A percentile compares a stretch with the other conserved stretches of the same genome.
Evolutionary conservation across 2,329 filamentous ascomycete genomes (phyloP).

Genomic region (Arthrobotrys pseudoclavata): DNA sequence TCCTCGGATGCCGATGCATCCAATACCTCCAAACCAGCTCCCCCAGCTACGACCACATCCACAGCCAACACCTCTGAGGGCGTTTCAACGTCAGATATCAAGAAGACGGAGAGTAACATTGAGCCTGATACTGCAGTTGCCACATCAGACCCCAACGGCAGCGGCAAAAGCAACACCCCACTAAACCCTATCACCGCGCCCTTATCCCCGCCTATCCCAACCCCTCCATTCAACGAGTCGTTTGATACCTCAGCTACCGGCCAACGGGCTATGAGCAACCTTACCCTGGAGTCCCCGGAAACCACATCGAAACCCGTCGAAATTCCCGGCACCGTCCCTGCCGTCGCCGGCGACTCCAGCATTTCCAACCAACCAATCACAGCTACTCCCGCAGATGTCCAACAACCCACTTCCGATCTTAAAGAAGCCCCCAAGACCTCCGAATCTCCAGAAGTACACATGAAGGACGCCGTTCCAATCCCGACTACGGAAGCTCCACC

Average conservation of each 20-base stretch:
- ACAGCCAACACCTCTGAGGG: constrained; percentile 13
- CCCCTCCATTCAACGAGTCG: constrained; percentile 64
- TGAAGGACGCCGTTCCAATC: constrained; percentile 43
- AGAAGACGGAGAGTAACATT: constrained; percentile 32
- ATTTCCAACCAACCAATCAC: constrained; percentile 59
- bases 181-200: constrained; percentile 63
- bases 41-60: constrained; percentile 22
- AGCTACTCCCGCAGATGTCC: constrained; percentile 53
- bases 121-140: constrained; percentile 52
- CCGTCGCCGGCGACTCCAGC: constrained; percentile 52
- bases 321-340: constrained; percentile 40
- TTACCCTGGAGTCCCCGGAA: constrained; percentile 63
- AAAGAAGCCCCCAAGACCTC: constrained; percentile 41
- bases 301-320: constrained; percentile 57
- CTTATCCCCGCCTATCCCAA: constrained; percentile 63
- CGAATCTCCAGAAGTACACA: constrained; percentile 44
- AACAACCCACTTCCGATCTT: constrained; percentile 48
- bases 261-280: constrained; percentile 62
- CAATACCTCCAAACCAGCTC: constrained; percentile 25
- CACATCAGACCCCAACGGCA: constrained; percentile 33
- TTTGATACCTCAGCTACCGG: constrained; percentile 62
- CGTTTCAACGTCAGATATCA: constrained; percentile 26
- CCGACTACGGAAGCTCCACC: neutral
- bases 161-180: neutral
- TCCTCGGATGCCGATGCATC: constrained; percentile 24